Conservation (phyloP, 345 rosid genomes). For the Euphorbia peplus region DNA sequence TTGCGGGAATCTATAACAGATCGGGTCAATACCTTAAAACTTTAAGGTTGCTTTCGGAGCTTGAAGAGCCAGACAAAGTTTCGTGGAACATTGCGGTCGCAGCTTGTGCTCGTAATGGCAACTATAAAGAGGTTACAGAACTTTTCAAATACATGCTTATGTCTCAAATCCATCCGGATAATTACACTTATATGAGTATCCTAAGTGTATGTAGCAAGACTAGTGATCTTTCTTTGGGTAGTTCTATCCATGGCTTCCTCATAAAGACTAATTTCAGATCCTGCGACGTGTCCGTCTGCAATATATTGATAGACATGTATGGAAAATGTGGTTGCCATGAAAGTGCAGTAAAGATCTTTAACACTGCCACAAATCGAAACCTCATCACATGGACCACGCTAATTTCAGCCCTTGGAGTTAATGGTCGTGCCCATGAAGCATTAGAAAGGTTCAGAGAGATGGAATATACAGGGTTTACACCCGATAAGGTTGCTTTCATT, state of each 20-base stretch:
- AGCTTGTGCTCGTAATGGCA: slow-evolving; percentile 63
- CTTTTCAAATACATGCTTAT: slow-evolving; percentile 59
- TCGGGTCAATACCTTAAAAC: slow-evolving; percentile 54
- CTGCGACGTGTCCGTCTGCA: slow-evolving; percentile 59
- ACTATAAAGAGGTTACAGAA: slow-evolving; percentile 50
- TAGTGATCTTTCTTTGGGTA: slow-evolving; percentile 58
- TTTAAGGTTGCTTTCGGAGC: slow-evolving; percentile 54
- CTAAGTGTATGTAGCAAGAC: slow-evolving; percentile 47
- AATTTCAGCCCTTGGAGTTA: slow-evolving; percentile 67
- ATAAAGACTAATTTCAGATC: slow-evolving; percentile 50
- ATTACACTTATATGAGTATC: slow-evolving; percentile 75
- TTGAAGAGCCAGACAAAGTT: slow-evolving; percentile 68
- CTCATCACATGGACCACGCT: slow-evolving; percentile 78
- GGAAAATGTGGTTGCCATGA: slow-evolving; percentile 73
- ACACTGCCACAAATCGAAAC: slow-evolving; percentile 46
- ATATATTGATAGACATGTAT: slow-evolving; percentile 81
- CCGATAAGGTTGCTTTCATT: slow-evolving; percentile 63
- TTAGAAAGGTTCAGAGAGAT: slow-evolving; percentile 55
- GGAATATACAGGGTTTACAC: slow-evolving; percentile 51
- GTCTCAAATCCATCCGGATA: slow-evolving; percentile 54
- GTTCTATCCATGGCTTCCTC: slow-evolving; percentile 66
- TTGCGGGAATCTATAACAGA: slow-evolving; percentile 71
- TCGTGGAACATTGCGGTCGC: slow-evolving; percentile 82
- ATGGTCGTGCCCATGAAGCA: slow-evolving; percentile 59
- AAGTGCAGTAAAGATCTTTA: slow-evolving; percentile 48